phyloP scores from a whole-genome alignment of 345 rosid genomes.

The Corymbia maculata region DNA sequence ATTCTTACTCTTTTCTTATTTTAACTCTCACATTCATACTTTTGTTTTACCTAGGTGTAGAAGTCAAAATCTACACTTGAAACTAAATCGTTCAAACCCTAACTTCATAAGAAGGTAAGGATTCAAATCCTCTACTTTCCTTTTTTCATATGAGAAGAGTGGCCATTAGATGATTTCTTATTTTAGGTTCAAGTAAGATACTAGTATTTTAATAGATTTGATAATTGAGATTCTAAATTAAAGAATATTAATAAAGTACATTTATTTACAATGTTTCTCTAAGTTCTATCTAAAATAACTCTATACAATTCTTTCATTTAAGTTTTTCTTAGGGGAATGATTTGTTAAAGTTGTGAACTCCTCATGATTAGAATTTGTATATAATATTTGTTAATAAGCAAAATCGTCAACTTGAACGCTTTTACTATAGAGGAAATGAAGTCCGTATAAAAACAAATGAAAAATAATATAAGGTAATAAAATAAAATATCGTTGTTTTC shows the following conservation, averaged over 20 bases:
- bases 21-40: too few species aligned
- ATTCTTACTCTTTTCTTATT: too few species aligned
- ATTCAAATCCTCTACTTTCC: too few species aligned
- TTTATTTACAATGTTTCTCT: not conserved
- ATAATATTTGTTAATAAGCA: not conserved
- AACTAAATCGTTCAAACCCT: too few species aligned
- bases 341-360: not conserved
- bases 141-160: too few species aligned
- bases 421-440: not conserved
- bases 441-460: not conserved
- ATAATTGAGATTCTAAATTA: not conserved
- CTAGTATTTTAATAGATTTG: not conserved
- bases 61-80: too few species aligned
- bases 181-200: not conserved
- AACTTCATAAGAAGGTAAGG: too few species aligned
- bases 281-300: not conserved
- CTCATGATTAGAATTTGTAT: not conserved
- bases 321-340: not conserved
- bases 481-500: not conserved
- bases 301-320: not conserved
- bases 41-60: too few species aligned
- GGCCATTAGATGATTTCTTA: too few species aligned
- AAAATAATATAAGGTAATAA: not conserved
- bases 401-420: not conserved
- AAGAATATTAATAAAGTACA: not conserved